Conservation (phyloP, 2,329 filamentous ascomycete genomes). For the Tolypocladium tundrense region DNA sequence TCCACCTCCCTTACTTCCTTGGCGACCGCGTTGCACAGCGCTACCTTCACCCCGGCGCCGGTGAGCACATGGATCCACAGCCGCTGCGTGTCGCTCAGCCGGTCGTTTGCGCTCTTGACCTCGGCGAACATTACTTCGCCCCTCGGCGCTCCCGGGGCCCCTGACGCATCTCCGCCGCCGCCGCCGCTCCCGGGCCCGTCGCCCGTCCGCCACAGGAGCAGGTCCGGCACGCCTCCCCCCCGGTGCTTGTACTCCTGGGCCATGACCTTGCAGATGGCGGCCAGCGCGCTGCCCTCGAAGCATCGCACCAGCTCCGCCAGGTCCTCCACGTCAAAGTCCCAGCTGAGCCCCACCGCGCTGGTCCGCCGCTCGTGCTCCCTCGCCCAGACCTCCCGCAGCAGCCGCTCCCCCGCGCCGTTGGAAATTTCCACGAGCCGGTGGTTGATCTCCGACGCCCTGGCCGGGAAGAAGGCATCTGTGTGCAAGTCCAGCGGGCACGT, state of each 20-base stretch:
- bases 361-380: constrained; percentile 61
- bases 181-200: not conserved
- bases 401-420: constrained; percentile 61
- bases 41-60: constrained; percentile 74
- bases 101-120: constrained; percentile 81
- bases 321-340: constrained; percentile 75
- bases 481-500: constrained; percentile 88
- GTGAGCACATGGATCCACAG: constrained; percentile 94
- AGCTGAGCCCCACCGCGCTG: constrained; percentile 85
- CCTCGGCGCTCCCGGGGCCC: constrained; percentile 23
- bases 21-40: constrained; percentile 59
- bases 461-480: constrained; percentile 84
- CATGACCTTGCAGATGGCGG: constrained; percentile 82
- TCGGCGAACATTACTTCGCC: constrained; percentile 66
- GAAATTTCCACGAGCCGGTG: constrained; percentile 74
- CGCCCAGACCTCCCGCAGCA: constrained; percentile 60
- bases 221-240: constrained; percentile 80
- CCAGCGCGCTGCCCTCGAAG: constrained; percentile 72
- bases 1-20: constrained; percentile 36
- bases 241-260: constrained; percentile 87
- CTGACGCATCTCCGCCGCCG: not conserved
- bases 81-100: constrained; percentile 88
- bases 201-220: constrained; percentile 68
- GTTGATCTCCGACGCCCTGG: constrained; percentile 82
- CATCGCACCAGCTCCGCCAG: constrained; percentile 67